These are phyloP conservation scores for Mycena epipterygia DNA, from an alignment of 768 basidiomycete genomes.

Conservation along the genomic window DNA sequence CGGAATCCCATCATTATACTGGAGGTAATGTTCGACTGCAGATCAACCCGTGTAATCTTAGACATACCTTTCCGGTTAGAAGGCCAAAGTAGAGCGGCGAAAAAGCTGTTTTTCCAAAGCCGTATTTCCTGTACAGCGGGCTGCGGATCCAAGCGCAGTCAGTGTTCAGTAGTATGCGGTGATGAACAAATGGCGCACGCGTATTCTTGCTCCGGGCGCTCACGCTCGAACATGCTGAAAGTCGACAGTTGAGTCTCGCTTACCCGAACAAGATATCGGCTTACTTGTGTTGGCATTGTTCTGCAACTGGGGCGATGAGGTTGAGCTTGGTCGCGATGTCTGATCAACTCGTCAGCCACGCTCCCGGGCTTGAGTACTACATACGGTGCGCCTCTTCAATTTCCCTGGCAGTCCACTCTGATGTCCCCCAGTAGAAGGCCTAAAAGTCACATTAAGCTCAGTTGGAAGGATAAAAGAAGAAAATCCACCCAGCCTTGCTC, in stretches of 20 bases:
- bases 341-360: slow-evolving; percentile 35
- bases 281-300: slow-evolving; percentile 82
- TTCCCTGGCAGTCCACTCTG: slow-evolving; percentile 81
- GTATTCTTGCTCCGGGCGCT: slow-evolving; percentile 88
- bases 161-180: background rate
- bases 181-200: slow-evolving; percentile 50
- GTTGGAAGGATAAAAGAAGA: background rate
- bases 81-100: slow-evolving; percentile 81
- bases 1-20: slow-evolving; percentile 86
- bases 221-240: slow-evolving; percentile 80
- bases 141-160: slow-evolving; percentile 44
- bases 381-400: slow-evolving; percentile 78
- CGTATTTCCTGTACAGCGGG: slow-evolving; percentile 76
- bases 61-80: slow-evolving; percentile 66
- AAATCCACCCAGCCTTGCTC: slow-evolving; percentile 68
- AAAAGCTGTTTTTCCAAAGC: slow-evolving; percentile 78
- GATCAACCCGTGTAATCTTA: background rate
- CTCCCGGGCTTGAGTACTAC: background rate
- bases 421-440: slow-evolving; percentile 81
- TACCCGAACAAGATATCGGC: slow-evolving; percentile 25
- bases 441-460: background rate
- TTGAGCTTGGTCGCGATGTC: slow-evolving; percentile 78
- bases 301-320: slow-evolving; percentile 78
- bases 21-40: slow-evolving; percentile 23
- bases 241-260: background rate